Evolutionary conservation across 2,329 filamentous ascomycete genomes (phyloP).

Genomic region (Pochonia chlamydosporia): DNA sequence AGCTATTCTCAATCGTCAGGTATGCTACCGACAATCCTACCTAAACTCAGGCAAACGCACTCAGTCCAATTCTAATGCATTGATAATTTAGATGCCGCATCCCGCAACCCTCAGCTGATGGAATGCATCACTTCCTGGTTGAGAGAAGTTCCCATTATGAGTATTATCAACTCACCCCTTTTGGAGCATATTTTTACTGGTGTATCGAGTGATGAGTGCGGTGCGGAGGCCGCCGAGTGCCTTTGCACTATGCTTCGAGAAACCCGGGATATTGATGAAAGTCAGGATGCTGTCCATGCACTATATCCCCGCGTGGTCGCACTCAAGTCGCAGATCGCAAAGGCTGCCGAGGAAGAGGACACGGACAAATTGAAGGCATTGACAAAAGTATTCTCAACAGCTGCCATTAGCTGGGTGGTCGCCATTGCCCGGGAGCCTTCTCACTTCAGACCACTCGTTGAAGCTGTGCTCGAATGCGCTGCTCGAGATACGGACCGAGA

Average conservation of each 20-base stretch:
- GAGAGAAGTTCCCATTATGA: slow-evolving; percentile 78
- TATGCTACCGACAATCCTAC: slow-evolving; percentile 38
- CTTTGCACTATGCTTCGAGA: slow-evolving; percentile 88
- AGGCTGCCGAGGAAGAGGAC: slow-evolving; percentile 75
- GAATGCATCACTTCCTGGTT: slow-evolving; percentile 97
- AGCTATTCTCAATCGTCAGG: slow-evolving; percentile 90
- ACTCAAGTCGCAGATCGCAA: slow-evolving; percentile 69
- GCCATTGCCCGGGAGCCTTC: slow-evolving; percentile 78
- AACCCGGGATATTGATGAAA: slow-evolving; percentile 90
- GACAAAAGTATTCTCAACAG: slow-evolving; percentile 86
- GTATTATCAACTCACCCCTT: slow-evolving; percentile 80
- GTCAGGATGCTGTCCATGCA: slow-evolving; percentile 70
- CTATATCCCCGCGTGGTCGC: slow-evolving; percentile 77
- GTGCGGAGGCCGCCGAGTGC: slow-evolving; percentile 86
- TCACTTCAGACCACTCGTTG: slow-evolving; percentile 79
- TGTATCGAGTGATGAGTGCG: slow-evolving; percentile 67
- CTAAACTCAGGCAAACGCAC: too few relatives aligned
- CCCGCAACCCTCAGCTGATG: slow-evolving; percentile 82
- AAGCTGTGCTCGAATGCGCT: slow-evolving; percentile 87
- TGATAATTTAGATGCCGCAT: slow-evolving; percentile 55
- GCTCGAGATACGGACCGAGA: slow-evolving; percentile 83
- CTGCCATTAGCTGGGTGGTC: slow-evolving; percentile 90
- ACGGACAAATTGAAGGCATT: slow-evolving; percentile 79
- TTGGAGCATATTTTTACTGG: slow-evolving; percentile 76
- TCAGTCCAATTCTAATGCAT: not conserved